Evolutionary conservation across 2,329 filamentous ascomycete genomes (phyloP).

Genomic region (Ophiobolus disseminans): DNA sequence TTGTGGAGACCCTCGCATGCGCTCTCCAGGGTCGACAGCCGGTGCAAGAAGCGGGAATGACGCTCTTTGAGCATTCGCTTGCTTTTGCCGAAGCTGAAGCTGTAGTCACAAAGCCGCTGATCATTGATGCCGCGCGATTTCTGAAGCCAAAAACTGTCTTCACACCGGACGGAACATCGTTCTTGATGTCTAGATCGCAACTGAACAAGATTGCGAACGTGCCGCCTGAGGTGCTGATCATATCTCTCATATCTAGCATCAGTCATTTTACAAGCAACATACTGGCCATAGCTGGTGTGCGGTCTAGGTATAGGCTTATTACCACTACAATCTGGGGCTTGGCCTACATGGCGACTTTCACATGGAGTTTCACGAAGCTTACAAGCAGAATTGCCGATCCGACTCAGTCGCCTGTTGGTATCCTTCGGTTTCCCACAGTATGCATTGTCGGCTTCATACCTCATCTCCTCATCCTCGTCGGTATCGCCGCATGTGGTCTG

Average conservation of each 20-base stretch:
- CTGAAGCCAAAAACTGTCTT: constrained; percentile 46
- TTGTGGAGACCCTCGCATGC: constrained; percentile 86
- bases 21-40: constrained; percentile 83
- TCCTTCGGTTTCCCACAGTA: constrained; percentile 89
- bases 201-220: constrained; percentile 85
- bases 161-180: constrained; percentile 55
- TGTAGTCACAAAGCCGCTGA: constrained; percentile 80
- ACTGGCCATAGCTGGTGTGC: constrained; percentile 79
- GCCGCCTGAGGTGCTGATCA: constrained; percentile 83
- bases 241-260: constrained; percentile 86
- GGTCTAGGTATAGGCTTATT: constrained; percentile 79
- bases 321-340: constrained; percentile 90
- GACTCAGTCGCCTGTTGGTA: constrained; percentile 61
- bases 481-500: constrained; percentile 74
- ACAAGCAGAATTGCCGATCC: constrained; percentile 48
- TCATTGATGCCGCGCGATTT: constrained; percentile 69
- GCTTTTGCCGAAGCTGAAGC: constrained; percentile 96
- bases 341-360: constrained; percentile 85
- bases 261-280: constrained; percentile 87
- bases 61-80: constrained; percentile 92
- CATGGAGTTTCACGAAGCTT: constrained; percentile 71
- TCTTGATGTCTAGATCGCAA: constrained; percentile 58
- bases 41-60: constrained; percentile 91
- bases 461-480: constrained; percentile 83
- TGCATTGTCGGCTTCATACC: constrained; percentile 95